Evolutionary conservation across 768 basidiomycete species (phyloP).

Genomic region (Artomyces pyxidatus): DNA sequence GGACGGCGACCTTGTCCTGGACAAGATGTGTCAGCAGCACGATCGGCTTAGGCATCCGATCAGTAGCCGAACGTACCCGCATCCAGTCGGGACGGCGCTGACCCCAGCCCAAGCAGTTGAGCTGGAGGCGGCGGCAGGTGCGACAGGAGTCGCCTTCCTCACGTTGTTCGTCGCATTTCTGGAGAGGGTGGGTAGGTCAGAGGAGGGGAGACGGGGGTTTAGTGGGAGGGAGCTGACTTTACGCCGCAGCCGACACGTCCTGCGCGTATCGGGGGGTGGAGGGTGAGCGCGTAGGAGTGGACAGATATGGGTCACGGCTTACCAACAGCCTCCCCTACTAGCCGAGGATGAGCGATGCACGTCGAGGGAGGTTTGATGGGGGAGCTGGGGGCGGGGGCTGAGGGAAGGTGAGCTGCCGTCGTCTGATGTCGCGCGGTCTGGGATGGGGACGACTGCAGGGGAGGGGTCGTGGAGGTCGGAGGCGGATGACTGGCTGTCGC

Average conservation of each 20-base stretch:
- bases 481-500: conserved; percentile 11
- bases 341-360: conserved; percentile 11
- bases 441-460: conserved; percentile 1
- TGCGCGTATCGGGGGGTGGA: conserved; percentile 20
- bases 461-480: conserved; percentile 15
- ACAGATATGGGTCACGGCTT: not conserved
- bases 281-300: not conserved
- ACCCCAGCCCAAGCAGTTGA: conserved; percentile 83
- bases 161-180: conserved; percentile 89
- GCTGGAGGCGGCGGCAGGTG: conserved; percentile 73
- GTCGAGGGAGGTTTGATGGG: conserved; percentile 13
- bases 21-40: conserved; percentile 8
- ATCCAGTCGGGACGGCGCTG: conserved; percentile 84
- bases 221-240: conserved; percentile 44
- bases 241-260: conserved; percentile 79
- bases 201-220: conserved; percentile 2
- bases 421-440: not conserved
- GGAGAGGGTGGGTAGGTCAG: conserved; percentile 5
- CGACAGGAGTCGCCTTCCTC: conserved; percentile 67
- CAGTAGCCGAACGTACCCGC: conserved; percentile 43
- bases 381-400: conserved; percentile 6
- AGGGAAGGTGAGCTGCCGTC: not conserved
- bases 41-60: conserved; percentile 8
- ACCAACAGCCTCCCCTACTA: conserved; percentile 16
- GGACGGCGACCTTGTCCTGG: conserved; percentile 77